Base-by-base conservation (phyloP, 805 yeast species). In the Blastobotrys muscicola region DNA sequence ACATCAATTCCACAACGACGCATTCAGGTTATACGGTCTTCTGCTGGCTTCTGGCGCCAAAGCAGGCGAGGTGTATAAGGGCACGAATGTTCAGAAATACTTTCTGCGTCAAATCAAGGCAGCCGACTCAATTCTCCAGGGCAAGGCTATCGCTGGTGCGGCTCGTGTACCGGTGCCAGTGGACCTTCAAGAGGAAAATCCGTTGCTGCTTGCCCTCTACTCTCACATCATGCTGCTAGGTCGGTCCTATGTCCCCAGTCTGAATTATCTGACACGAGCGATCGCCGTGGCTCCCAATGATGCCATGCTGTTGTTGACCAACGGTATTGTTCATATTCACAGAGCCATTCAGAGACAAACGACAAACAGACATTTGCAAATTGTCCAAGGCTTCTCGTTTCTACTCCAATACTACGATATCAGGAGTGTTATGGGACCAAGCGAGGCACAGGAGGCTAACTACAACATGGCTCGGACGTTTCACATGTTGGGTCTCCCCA, bases 311-410 rank as follows among this genome's bases (percentile, higher is more conserved):
- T 72, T 85, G 47, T 68, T 92, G 23, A 62, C 82, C 32, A 67
- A 84, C 37, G 97, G 92, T 0, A 61, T 92, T 34, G 78, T 89
- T 0, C 89, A 87, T 62, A 67, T 89, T 16, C 96, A 90, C 54
- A 72, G 97, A 36, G 83, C 97, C 0, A 81, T 89, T 79, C 97
- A 92, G 62, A 71, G 98, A 49, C 77, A 85, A 46, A 81, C 95
- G 3, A 71, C 80, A 5, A 85, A 86, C 59, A 75, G 97, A 44
- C 96, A 90, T 56, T 70, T 83, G 45, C 97, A 89, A 57, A 69
- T 92, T 15, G 65, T 92, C 1, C 97, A 92, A 56, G 97, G 96
- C 0, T 64, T 92, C 38, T 77, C 89, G 44, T 87, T 75, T 54
- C 58, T 92, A 47, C 62, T 75, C 56, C 92, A 85, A 51, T 92